Evolutionary conservation across 257 asterid species (phyloP), one percentile per base, ranked within the genome.

Genomic region (Penstemon barbatus): DNA sequence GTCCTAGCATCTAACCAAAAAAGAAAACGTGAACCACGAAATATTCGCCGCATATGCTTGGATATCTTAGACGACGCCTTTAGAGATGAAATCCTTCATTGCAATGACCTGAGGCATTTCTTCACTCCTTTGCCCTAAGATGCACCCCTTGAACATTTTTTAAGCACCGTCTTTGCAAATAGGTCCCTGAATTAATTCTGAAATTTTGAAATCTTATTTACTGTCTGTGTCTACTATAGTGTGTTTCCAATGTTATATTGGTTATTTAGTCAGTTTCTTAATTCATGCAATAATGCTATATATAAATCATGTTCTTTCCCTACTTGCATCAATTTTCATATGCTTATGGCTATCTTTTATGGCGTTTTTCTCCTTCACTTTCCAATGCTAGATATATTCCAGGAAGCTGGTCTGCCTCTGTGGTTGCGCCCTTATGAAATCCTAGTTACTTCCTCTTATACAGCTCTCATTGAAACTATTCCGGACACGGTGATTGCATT

Each of bases 331-430:
- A 45, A 11, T 8, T 36, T 51, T 19, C 37, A 57, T 72, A 37
- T 44, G 56, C 55, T 38, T 64, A 3, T 11, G 33, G 45, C 38
- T 43, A 45, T 33, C 53, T 59, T 73, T 77, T 44, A 73, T 57
- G 33, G 33, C 33, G 54, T 37, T 39, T 12, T 59, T 67, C 52
- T 71, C 10, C 52, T 43, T 71, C 61, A 64, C 69, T 71, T 70
- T 69, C 74, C 59, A 76, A 78, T 87, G 83, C 76, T 83, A 94
- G 99, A 94, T 89, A 91, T 94, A 84, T 94, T 94, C 89, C 99
- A 94, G 91, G 99, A 94, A 86, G 99, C 97, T 77, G 99, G 99
- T 78, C 96, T 94, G 61, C 97, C 97, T n/a, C 83, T 92, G 43
- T 92, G 98, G 98, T 71, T 92, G 81, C 96, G 97, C 50, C 98